A percentile compares a stretch with the other conserved stretches of the same genome.
These are phyloP conservation scores for Erodium texanum DNA, from an alignment of 441 rosid genomes.

Conservation along the genomic window DNA sequence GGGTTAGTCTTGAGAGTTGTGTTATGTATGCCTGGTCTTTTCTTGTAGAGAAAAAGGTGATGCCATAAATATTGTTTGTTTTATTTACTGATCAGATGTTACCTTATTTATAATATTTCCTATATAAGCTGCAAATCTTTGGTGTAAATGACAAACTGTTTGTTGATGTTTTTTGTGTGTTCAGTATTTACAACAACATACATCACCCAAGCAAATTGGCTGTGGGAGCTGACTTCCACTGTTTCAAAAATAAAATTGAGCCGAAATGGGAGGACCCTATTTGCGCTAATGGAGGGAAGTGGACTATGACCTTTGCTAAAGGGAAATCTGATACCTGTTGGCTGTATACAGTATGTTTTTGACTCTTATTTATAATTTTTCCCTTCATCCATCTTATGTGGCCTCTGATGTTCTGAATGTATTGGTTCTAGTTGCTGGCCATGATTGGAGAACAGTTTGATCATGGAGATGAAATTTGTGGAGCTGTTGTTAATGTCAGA, in stretches of 20 bases:
- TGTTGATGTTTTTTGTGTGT: background rate
- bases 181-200: constrained; percentile 69
- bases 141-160: background rate
- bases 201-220: constrained; percentile 66
- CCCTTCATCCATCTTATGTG: background rate
- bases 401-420: background rate
- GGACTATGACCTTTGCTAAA: constrained; percentile 45
- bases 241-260: constrained; percentile 77
- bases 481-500: constrained; percentile 79
- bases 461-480: constrained; percentile 83
- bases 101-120: background rate
- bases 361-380: background rate
- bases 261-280: constrained; percentile 97
- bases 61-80: no score
- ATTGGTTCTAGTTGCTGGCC: constrained; percentile 54
- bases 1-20: background rate
- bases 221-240: constrained; percentile 63
- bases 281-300: constrained; percentile 88
- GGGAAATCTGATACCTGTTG: constrained; percentile 66
- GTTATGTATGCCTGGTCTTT: no score
- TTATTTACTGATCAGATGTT: background rate
- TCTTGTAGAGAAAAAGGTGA: no score
- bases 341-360: constrained; percentile 56
- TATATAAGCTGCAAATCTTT: background rate
- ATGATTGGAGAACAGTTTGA: constrained; percentile 90